These are phyloP conservation scores for Suaeda aralocaspica DNA, from an alignment of 148 eudicot species.

Conservation along the genomic window DNA sequence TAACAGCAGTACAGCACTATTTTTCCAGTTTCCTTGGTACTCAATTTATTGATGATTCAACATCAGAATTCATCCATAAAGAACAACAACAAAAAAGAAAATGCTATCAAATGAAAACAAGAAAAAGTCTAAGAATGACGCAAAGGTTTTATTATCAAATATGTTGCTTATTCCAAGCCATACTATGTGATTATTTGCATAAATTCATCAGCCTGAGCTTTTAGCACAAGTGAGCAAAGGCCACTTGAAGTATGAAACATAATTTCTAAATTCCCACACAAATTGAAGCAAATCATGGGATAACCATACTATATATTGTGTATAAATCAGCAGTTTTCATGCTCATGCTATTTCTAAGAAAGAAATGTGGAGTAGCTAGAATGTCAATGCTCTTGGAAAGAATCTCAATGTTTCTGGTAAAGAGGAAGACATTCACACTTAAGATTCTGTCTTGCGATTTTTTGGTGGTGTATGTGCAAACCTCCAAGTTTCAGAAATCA, in stretches of 20 bases:
- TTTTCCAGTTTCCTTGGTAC: no score
- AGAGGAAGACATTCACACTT: background rate
- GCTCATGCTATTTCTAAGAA: background rate
- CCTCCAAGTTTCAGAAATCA: conserved; percentile 15
- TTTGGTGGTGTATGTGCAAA: conserved; percentile 24
- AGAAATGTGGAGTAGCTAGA: background rate
- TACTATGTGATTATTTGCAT: background rate
- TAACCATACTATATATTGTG: background rate
- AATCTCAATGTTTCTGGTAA: background rate
- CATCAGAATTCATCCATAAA: no score
- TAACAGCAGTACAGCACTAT: no score
- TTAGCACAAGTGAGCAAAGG: background rate
- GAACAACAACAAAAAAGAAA: no score
- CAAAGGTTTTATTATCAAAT: no score
- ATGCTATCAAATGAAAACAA: no score
- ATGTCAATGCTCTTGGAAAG: background rate
- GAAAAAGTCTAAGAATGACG: no score
- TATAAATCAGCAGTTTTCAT: background rate
- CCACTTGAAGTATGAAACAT: background rate
- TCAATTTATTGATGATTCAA: no score
- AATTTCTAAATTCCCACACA: background rate
- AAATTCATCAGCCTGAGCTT: background rate
- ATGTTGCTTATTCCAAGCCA: no score
- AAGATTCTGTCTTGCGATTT: conserved; percentile 1
- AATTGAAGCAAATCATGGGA: background rate